These are phyloP conservation scores for Venturia effusa DNA, from an alignment of 2,329 filamentous ascomycete genomes.

Conservation along the genomic window DNA sequence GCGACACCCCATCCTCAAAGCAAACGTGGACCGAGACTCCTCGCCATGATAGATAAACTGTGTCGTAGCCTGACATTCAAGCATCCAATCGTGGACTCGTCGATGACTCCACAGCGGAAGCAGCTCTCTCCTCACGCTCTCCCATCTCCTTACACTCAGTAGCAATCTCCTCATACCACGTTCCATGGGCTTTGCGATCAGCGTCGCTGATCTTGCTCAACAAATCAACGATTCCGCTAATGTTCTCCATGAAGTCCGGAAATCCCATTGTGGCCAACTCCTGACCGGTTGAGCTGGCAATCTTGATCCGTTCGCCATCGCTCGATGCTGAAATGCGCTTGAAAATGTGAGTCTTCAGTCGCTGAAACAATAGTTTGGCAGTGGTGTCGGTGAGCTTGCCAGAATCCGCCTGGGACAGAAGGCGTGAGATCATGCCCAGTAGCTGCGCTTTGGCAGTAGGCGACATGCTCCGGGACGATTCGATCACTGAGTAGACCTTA, in stretches of 20 bases:
- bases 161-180: constrained; percentile 60
- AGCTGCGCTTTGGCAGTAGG: constrained; percentile 34
- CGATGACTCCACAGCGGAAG: background rate
- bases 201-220: constrained; percentile 54
- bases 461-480: constrained; percentile 39
- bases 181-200: constrained; percentile 55
- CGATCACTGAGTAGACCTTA: constrained; percentile 37
- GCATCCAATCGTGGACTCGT: background rate
- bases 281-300: constrained; percentile 57
- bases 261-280: constrained; percentile 58
- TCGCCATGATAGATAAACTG: background rate
- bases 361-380: constrained; percentile 56
- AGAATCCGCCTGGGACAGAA: constrained; percentile 40
- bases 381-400: constrained; percentile 48
- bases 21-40: background rate
- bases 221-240: constrained; percentile 59
- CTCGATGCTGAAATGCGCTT: constrained; percentile 53
- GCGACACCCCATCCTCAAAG: background rate
- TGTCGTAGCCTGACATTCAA: background rate
- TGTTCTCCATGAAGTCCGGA: constrained; percentile 60
- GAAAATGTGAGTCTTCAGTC: constrained; percentile 56
- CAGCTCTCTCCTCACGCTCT: background rate
- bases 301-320: constrained; percentile 59
- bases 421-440: constrained; percentile 34
- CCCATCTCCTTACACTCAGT: constrained; percentile 35